These are phyloP conservation scores for Coemansia sp. DNA, from an alignment of 192 early-diverging fungal species.

Conservation along the genomic window DNA sequence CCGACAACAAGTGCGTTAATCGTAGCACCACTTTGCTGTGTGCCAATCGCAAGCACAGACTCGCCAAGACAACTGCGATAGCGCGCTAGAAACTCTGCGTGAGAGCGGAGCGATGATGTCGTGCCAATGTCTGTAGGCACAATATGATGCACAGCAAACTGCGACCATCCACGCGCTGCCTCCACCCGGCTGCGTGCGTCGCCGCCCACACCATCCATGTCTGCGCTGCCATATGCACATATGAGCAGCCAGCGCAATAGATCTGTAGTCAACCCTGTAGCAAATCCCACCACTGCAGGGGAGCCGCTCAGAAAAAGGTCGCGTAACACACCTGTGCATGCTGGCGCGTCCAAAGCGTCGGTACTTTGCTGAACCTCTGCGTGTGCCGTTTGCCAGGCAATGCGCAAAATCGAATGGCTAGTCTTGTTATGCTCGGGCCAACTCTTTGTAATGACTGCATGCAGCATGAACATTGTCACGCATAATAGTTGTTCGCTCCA, in stretches of 20 bases:
- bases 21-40: neutral
- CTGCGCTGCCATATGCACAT: conserved; percentile 4
- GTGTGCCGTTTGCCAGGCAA: conserved; percentile 28
- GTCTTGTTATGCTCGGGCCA: neutral
- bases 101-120: conserved; percentile 1
- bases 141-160: conserved; percentile 15
- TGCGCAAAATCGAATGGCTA: neutral
- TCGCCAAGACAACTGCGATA: conserved; percentile 18
- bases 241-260: conserved; percentile 21
- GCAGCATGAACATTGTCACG: conserved; percentile 18
- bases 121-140: conserved; percentile 15
- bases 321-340: conserved; percentile 8
- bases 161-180: conserved; percentile 14
- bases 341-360: neutral
- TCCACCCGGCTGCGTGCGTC: conserved; percentile 3
- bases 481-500: conserved; percentile 7
- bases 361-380: neutral
- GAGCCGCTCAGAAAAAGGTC: conserved; percentile 1
- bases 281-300: conserved; percentile 1
- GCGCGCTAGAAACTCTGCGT: conserved; percentile 11
- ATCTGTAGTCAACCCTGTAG: conserved; percentile 5
- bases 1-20: conserved; percentile 11
- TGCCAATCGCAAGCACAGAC: conserved; percentile 10
- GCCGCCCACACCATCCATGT: neutral
- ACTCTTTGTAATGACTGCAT: neutral